phyloP scores from a whole-genome alignment of 2,329 filamentous ascomycete genomes.

The Botrytis galanthina region DNA sequence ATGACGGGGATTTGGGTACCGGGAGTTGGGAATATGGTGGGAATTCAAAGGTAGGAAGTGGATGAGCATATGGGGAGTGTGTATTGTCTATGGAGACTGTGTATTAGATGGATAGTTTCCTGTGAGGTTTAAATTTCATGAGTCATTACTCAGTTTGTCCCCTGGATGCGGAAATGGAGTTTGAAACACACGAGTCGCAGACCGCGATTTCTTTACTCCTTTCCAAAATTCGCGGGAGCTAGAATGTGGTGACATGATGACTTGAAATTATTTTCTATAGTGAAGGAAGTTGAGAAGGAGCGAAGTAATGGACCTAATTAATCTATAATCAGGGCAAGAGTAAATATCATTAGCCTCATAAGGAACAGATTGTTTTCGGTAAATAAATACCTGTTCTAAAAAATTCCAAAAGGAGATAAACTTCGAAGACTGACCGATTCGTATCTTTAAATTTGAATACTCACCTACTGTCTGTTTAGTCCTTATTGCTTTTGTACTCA shows the following conservation, averaged over 20 bases:
- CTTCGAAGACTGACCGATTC: rapidly evolving
- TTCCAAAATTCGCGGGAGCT: background rate
- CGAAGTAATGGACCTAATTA: background rate
- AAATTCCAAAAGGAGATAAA: background rate
- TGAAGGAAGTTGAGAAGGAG: background rate
- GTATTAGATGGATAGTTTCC: background rate
- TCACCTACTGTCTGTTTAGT: background rate
- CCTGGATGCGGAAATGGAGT: rapidly evolving
- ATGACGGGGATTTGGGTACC: no score
- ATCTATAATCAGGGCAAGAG: background rate
- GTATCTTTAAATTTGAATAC: background rate
- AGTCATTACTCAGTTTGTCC: background rate
- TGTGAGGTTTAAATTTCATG: background rate
- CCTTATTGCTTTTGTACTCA: background rate
- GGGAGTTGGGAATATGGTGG: background rate
- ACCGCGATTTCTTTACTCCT: background rate
- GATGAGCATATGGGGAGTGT: background rate
- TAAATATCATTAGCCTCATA: background rate
- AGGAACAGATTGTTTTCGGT: background rate
- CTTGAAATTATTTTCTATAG: background rate
- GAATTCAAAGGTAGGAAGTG: background rate
- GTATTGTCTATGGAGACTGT: background rate
- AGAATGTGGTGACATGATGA: background rate
- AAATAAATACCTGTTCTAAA: background rate
- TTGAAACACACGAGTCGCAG: background rate